Evolutionary conservation across 768 basidiomycete species (phyloP).

Genomic region (Boletus patriciae): DNA sequence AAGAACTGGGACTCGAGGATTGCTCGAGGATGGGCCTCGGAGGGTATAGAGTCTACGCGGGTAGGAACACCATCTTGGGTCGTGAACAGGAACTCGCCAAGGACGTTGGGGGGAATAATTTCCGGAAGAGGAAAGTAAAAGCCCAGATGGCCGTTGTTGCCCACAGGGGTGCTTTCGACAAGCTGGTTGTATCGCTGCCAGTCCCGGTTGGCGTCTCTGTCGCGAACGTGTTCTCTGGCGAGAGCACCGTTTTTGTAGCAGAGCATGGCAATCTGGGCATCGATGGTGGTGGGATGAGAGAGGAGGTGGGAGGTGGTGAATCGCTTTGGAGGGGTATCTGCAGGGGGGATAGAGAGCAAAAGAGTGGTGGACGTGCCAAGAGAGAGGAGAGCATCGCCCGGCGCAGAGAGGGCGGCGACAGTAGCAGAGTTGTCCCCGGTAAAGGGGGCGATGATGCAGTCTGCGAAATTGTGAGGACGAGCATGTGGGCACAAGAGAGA

Average conservation of each 20-base stretch:
- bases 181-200: conserved; percentile 6
- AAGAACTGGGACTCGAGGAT: conserved; percentile 11
- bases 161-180: not conserved
- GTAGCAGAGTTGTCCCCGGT: conserved; percentile 11
- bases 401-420: conserved; percentile 7
- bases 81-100: conserved; percentile 2
- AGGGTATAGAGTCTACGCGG: conserved; percentile 3
- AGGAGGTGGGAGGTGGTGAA: conserved; percentile 10
- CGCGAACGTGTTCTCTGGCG: conserved; percentile 7
- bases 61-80: not conserved
- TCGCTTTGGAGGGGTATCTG: conserved; percentile 4
- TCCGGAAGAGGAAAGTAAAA: conserved; percentile 12
- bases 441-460: conserved; percentile 9
- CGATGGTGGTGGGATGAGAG: conserved; percentile 6
- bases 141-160: not conserved
- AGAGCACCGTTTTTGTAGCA: conserved; percentile 13
- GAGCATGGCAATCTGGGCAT: conserved; percentile 9
- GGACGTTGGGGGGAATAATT: conserved; percentile 7
- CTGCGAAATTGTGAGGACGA: not conserved
- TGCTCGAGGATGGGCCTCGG: conserved; percentile 3
- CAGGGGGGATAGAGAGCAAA: conserved; percentile 7
- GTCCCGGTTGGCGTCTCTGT: not conserved
- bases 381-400: conserved; percentile 6
- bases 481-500: not conserved
- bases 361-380: conserved; percentile 9